Evolutionary conservation across 169 alveolate species (phyloP).

Genomic region (Perkinsus olseni): DNA sequence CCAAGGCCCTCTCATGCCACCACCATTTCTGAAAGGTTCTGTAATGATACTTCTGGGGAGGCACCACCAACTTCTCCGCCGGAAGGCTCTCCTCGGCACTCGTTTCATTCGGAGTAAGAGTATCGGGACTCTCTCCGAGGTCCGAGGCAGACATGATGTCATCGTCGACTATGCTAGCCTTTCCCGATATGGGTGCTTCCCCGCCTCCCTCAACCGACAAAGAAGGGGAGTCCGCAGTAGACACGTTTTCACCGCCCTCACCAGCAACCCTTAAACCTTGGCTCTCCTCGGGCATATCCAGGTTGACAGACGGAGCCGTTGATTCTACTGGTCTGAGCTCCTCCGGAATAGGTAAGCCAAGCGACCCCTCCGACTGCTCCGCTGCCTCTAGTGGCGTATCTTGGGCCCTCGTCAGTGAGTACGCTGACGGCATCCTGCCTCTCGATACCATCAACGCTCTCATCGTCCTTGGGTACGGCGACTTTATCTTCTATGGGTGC

Average conservation of each 20-base stretch:
- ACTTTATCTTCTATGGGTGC: neutral
- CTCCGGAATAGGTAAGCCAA: neutral
- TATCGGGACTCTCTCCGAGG: neutral
- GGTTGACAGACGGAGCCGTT: no score
- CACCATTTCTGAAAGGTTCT: neutral
- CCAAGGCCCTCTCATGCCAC: neutral
- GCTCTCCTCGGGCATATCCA: neutral
- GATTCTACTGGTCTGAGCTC: no score
- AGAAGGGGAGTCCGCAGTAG: neutral
- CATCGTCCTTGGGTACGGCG: neutral
- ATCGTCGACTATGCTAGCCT: neutral
- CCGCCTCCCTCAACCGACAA: neutral
- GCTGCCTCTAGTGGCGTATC: neutral
- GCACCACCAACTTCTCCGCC: neutral
- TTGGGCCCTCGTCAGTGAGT: neutral
- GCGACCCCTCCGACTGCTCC: neutral
- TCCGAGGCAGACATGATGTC: neutral
- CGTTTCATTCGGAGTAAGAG: neutral
- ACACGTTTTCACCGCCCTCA: neutral
- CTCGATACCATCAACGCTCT: neutral
- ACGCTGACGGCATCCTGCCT: neutral
- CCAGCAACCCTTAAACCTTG: neutral
- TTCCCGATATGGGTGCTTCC: neutral
- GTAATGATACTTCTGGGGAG: neutral
- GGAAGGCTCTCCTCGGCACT: neutral